Evolutionary conservation across 2,329 filamentous ascomycete species (phyloP).

Genomic region (Pseudogymnoascus sp.): DNA sequence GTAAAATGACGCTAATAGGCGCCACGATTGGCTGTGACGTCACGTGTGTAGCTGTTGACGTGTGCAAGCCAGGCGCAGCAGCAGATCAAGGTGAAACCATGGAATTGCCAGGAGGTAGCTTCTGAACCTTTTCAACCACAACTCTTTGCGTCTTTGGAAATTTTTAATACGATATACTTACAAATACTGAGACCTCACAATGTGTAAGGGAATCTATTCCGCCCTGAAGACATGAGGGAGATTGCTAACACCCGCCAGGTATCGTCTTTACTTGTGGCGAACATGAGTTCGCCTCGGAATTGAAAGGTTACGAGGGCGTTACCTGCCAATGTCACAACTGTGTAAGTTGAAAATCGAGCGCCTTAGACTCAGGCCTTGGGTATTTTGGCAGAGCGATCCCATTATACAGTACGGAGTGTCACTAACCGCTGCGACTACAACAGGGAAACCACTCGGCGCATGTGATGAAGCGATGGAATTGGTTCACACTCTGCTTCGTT

Average conservation of each 20-base stretch:
- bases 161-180: not conserved
- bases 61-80: constrained; percentile 1
- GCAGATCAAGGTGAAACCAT: not conserved
- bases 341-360: constrained; percentile 21
- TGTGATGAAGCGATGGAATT: constrained; percentile 56
- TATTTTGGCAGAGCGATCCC: not conserved
- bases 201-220: constrained; percentile 15
- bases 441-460: constrained; percentile 50
- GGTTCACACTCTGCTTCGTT: constrained; percentile 76
- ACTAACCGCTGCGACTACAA: not conserved
- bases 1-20: constrained; percentile 1
- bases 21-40: not conserved
- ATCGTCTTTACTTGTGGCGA: constrained; percentile 30
- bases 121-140: not conserved
- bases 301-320: constrained; percentile 50
- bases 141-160: not conserved
- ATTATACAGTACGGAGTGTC: not conserved
- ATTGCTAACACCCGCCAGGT: constrained; percentile 15
- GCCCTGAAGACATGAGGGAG: not conserved
- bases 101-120: not conserved
- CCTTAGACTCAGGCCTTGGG: not conserved
- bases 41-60: not conserved
- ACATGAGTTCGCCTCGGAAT: constrained; percentile 21
- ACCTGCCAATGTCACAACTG: constrained; percentile 58
- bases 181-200: constrained; percentile 8